These are phyloP conservation scores for Aegilops bicornis DNA, from an alignment of 176 grass and related monocot genomes.

Conservation along the genomic window DNA sequence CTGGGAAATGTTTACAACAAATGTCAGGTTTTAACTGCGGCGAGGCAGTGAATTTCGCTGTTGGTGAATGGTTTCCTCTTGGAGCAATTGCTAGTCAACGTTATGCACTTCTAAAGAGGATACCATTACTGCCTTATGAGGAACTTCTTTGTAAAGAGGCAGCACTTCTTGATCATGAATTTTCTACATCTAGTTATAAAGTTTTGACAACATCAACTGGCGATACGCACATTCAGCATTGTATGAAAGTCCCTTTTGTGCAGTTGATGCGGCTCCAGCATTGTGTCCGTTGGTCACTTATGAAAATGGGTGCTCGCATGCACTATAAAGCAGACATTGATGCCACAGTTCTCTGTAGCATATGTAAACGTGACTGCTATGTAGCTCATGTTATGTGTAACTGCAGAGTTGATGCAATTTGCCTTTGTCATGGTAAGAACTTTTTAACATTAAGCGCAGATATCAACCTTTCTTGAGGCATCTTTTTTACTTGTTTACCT, in stretches of 20 bases:
- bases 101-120: constrained; percentile 82
- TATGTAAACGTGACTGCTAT: constrained; percentile 87
- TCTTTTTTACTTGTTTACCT: constrained; percentile 36
- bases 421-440: constrained; percentile 84
- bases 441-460: constrained; percentile 3
- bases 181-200: constrained; percentile 22
- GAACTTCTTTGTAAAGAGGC: constrained; percentile 93
- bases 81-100: constrained; percentile 75
- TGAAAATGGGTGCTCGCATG: constrained; percentile 60
- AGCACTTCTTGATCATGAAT: constrained; percentile 42
- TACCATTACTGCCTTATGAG: constrained; percentile 78
- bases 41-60: constrained; percentile 95
- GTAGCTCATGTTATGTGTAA: constrained; percentile 79
- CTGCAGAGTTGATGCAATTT: constrained; percentile 78
- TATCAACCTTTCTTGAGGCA: constrained; percentile 22
- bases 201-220: constrained; percentile 22
- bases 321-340: constrained; percentile 46
- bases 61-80: constrained; percentile 78
- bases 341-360: constrained; percentile 56
- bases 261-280: constrained; percentile 75
- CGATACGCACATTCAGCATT: constrained; percentile 18
- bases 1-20: constrained; percentile 1
- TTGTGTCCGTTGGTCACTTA: constrained; percentile 49
- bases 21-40: constrained; percentile 82
- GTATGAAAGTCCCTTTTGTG: constrained; percentile 75